These are phyloP conservation scores for Calonectria hongkongensis DNA, from an alignment of 2,329 filamentous ascomycete genomes.

Conservation along the genomic window DNA sequence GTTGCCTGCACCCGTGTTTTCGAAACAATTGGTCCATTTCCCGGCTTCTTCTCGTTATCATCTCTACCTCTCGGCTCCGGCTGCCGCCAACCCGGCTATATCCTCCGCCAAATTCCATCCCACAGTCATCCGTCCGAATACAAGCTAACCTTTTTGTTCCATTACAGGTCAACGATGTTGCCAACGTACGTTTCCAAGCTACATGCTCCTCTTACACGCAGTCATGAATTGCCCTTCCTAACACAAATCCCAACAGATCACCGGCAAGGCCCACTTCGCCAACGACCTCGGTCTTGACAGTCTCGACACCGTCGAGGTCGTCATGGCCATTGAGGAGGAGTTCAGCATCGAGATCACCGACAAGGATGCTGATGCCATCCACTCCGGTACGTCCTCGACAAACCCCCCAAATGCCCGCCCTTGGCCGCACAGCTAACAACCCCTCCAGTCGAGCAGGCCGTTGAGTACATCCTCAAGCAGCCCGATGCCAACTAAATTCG, in stretches of 20 bases:
- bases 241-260: slow-evolving; percentile 77
- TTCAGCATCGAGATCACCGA: slow-evolving; percentile 97
- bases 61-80: not conserved
- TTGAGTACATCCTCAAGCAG: slow-evolving; percentile 94
- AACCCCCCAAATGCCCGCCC: too few relatives aligned
- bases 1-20: not conserved
- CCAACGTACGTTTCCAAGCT: slow-evolving; percentile 71
- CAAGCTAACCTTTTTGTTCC: slow-evolving; percentile 52
- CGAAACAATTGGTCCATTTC: not conserved
- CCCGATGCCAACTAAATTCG: slow-evolving; percentile 84
- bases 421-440: slow-evolving; percentile 27
- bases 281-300: slow-evolving; percentile 98
- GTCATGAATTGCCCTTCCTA: slow-evolving; percentile 34
- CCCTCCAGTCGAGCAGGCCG: slow-evolving; percentile 88
- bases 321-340: slow-evolving; percentile 99
- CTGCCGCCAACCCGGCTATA: slow-evolving; percentile 15
- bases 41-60: not conserved
- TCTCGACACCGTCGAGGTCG: slow-evolving; percentile 98
- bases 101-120: slow-evolving; percentile 1
- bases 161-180: slow-evolving; percentile 79
- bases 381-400: slow-evolving; percentile 83
- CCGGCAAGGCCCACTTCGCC: slow-evolving; percentile 89
- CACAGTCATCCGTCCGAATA: slow-evolving; percentile 13
- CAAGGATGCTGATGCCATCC: slow-evolving; percentile 95
- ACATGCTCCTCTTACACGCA: not conserved